Evolutionary conservation across 148 eudicot genomes (phyloP).

Genomic region (Chenopodium suecicum): DNA sequence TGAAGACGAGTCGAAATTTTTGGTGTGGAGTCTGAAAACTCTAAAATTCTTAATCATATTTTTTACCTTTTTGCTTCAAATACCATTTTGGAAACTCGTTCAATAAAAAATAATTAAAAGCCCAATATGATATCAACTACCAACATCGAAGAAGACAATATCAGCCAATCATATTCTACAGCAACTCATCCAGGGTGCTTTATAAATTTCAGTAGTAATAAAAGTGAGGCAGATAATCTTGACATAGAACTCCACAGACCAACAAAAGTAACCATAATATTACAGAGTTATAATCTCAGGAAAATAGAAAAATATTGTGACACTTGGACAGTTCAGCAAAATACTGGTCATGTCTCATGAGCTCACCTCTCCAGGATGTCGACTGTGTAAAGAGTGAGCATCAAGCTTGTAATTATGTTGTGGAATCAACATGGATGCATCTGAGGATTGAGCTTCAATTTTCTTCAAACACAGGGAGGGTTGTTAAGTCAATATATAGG

Average conservation of each 20-base stretch:
- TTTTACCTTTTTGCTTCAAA: no score
- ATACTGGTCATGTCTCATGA: background rate
- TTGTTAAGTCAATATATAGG: constrained; percentile 17
- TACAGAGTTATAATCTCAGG: background rate
- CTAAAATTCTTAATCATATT: no score
- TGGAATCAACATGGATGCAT: constrained; percentile 80
- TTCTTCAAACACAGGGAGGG: constrained; percentile 45
- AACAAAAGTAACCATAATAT: background rate
- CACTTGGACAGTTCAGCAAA: background rate
- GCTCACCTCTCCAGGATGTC: constrained; percentile 96
- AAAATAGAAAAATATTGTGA: background rate
- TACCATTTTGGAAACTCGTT: background rate
- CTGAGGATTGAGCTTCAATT: constrained; percentile 63
- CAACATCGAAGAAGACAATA: background rate
- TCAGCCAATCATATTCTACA: background rate
- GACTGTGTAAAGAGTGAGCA: constrained; percentile 84
- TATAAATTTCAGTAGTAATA: background rate
- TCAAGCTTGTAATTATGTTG: constrained; percentile 99
- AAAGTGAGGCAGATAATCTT: background rate
- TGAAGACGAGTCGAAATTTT: background rate
- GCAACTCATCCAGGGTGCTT: background rate
- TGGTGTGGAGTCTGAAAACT: no score
- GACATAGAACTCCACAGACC: background rate
- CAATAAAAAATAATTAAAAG: background rate
- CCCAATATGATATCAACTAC: background rate